phyloP scores from a whole-genome alignment of 1,284 basidiomycete genomes.

The Austroboletus niveus region DNA sequence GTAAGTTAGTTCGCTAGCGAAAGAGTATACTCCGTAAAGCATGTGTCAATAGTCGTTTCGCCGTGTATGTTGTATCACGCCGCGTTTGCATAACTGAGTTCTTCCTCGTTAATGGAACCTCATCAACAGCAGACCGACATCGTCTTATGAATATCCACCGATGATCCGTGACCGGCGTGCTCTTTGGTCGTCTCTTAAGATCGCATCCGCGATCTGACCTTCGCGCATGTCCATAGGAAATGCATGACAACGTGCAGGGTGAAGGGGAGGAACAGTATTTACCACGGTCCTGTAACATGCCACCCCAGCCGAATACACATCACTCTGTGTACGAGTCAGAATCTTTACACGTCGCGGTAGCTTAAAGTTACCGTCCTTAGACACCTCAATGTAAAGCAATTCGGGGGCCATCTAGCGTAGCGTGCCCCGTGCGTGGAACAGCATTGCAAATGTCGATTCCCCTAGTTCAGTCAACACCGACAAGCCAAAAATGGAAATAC shows the following conservation, averaged over 20 bases:
- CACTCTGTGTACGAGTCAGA: neutral
- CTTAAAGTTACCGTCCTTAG: neutral
- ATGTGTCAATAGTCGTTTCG: neutral
- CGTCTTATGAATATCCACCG: neutral
- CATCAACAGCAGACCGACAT: neutral
- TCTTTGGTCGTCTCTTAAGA: neutral
- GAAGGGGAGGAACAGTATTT: too few relatives aligned
- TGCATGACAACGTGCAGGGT: neutral
- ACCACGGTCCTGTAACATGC: neutral
- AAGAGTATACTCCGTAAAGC: too few relatives aligned
- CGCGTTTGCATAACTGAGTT: neutral
- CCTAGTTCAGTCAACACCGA: conserved; percentile 9
- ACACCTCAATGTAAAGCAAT: conserved; percentile 13
- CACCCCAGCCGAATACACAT: neutral
- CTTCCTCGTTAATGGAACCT: neutral
- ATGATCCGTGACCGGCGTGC: neutral
- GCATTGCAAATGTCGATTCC: conserved; percentile 6
- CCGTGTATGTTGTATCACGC: neutral
- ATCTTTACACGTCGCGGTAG: too few relatives aligned
- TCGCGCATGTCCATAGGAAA: neutral
- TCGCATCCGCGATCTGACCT: neutral
- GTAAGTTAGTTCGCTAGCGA: too few relatives aligned
- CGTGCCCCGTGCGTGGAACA: conserved; percentile 4
- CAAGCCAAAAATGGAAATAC: conserved; percentile 14
- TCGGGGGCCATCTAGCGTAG: conserved; percentile 37